Evolutionary conservation across 495 filamentous ascomycete genomes (phyloP).

Genomic region (Neurospora pannonica): DNA sequence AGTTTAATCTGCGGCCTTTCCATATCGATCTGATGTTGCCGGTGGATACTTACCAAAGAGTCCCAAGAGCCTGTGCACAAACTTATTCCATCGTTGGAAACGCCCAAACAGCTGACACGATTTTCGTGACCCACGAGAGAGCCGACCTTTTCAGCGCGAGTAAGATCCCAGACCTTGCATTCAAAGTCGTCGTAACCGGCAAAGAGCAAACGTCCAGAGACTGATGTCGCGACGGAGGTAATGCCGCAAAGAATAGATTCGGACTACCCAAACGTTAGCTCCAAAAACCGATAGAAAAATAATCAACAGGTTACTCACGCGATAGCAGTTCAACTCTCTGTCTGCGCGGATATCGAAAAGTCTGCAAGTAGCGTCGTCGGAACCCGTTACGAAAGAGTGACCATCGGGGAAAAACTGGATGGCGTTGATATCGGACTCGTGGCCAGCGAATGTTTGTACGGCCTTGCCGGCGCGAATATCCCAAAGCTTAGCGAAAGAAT

Average conservation of each 20-base stretch:
- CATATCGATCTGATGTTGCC: neutral
- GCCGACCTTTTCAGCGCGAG: constrained; percentile 93
- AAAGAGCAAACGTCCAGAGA: constrained; percentile 90
- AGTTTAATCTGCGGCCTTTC: constrained; percentile 5
- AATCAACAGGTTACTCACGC: constrained; percentile 48
- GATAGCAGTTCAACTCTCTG: constrained; percentile 90
- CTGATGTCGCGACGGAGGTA: constrained; percentile 95
- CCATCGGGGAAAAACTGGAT: constrained; percentile 99
- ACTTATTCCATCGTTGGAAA: constrained; percentile 98
- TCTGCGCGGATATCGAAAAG: constrained; percentile 97
- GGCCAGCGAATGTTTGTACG: constrained; percentile 94
- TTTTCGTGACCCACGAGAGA: constrained; percentile 96
- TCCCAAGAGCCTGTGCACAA: constrained; percentile 99
- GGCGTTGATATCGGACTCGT: constrained; percentile 98
- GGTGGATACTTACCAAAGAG: constrained; percentile 67
- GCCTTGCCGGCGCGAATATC: constrained; percentile 98
- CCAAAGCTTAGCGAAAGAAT: constrained; percentile 98
- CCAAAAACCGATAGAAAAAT: neutral
- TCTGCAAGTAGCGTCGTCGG: constrained; percentile 94
- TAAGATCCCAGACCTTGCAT: constrained; percentile 99
- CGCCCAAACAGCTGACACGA: constrained; percentile 93
- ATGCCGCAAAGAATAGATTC: constrained; percentile 97
- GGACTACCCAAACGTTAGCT: constrained; percentile 49
- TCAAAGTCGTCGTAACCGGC: constrained; percentile 99
- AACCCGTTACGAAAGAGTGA: constrained; percentile 96